phyloP scores from a whole-genome alignment of 1,284 basidiomycete genomes.

The Cryptococcus neoformans region DNA sequence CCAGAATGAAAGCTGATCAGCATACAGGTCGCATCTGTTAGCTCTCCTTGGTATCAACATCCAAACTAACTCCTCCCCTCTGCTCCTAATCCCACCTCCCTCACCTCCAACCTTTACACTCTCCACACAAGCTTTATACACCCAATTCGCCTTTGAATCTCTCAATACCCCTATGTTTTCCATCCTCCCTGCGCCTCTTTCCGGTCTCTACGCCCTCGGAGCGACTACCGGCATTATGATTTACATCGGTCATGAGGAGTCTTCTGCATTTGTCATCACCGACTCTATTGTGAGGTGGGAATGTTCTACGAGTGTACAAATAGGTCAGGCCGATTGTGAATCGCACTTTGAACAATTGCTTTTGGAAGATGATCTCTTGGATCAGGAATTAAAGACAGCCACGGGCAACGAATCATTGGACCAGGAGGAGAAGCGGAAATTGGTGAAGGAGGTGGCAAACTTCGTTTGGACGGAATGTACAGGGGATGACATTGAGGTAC shows the following conservation, averaged over 20 bases:
- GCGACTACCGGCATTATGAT: conserved; percentile 75
- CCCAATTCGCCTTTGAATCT: conserved; percentile 90
- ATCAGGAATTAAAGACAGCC: conserved; percentile 57
- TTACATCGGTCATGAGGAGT: conserved; percentile 71
- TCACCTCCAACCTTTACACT: conserved; percentile 51
- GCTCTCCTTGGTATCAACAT: conserved; percentile 70
- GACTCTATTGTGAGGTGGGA: conserved; percentile 69
- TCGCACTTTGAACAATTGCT: conserved; percentile 70
- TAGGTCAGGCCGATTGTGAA: conserved; percentile 74
- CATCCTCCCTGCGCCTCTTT: conserved; percentile 78
- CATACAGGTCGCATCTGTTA: conserved; percentile 75
- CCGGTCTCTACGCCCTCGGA: conserved; percentile 79
- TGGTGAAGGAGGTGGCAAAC: conserved; percentile 34
- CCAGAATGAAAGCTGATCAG: background rate
- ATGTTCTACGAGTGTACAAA: conserved; percentile 58
- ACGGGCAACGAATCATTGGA: conserved; percentile 51
- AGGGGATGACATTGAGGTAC: conserved; percentile 44
- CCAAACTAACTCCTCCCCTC: conserved; percentile 63
- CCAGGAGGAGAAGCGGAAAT: conserved; percentile 26
- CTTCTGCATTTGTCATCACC: conserved; percentile 67
- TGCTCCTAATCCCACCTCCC: conserved; percentile 55
- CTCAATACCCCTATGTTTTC: conserved; percentile 87
- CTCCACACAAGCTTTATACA: conserved; percentile 70
- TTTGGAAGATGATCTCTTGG: conserved; percentile 59
- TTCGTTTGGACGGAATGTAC: conserved; percentile 40